Conservation (phyloP, 2,329 filamentous ascomycete genomes). For the Trichoderma citrinoviride region DNA sequence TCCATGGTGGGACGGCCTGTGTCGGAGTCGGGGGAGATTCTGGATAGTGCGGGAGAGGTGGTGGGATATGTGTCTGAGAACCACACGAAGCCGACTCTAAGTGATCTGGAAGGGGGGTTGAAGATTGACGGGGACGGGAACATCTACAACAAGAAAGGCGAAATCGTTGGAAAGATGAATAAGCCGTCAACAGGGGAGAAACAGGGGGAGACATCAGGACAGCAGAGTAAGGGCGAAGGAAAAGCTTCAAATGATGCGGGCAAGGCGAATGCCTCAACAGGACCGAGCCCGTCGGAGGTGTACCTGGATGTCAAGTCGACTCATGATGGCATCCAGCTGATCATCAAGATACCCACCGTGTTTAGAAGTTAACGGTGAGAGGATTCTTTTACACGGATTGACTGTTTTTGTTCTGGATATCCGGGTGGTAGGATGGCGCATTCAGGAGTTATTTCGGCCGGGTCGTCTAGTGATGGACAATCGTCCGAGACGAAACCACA, state of each 20-base stretch:
- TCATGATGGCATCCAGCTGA: conserved; percentile 56
- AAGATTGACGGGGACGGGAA: conserved; percentile 57
- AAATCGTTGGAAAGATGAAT: conserved; percentile 62
- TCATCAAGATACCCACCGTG: conserved; percentile 56
- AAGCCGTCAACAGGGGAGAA: conserved; percentile 25
- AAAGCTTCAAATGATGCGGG: conserved; percentile 30
- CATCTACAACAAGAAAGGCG: conserved; percentile 56
- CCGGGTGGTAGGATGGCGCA: not conserved
- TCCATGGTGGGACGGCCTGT: conserved; percentile 53
- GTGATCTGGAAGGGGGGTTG: conserved; percentile 51
- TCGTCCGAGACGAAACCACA: not conserved
- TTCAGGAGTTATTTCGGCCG: not conserved
- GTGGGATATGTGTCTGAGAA: conserved; percentile 68
- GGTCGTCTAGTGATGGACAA: conserved; percentile 9
- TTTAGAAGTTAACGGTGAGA: conserved; percentile 40
- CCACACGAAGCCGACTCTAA: conserved; percentile 49
- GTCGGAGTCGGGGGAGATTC: conserved; percentile 48
- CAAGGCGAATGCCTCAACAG: conserved; percentile 35
- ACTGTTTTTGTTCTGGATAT: not conserved
- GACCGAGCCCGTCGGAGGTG: conserved; percentile 50
- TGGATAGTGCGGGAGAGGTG: conserved; percentile 77
- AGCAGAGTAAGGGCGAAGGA: not conserved
- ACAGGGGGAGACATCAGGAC: not conserved
- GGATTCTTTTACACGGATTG: not conserved
- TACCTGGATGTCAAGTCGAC: conserved; percentile 58